phyloP scores from a whole-genome alignment of 352 stramenopile genomes.

The Globisporangium okanoganense region DNA sequence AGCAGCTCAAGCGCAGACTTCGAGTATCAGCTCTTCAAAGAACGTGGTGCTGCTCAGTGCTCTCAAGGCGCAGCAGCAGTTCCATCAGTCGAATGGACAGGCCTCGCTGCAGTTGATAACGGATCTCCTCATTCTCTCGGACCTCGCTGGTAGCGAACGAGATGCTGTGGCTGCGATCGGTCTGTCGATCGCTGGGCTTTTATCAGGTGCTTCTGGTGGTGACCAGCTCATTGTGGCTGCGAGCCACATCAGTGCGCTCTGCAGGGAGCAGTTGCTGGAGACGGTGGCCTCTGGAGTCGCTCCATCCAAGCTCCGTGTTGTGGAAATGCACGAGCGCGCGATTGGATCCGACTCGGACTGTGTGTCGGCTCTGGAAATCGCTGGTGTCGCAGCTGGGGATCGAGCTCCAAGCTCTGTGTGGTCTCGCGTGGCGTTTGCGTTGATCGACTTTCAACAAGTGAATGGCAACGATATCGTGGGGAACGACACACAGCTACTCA shows the following conservation, averaged over 20 bases:
- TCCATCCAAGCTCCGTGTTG: conserved; percentile 20
- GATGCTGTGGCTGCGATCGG: conserved; percentile 26
- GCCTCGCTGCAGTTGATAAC: background rate
- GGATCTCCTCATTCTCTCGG: conserved; percentile 5
- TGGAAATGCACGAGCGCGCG: conserved; percentile 41
- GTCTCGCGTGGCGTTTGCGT: conserved; percentile 28
- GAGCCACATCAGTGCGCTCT: conserved; percentile 13
- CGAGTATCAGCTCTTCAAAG: background rate
- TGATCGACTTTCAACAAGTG: conserved; percentile 32
- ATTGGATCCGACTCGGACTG: conserved; percentile 18
- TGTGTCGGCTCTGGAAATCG: conserved; percentile 23
- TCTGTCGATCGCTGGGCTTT: conserved; percentile 33
- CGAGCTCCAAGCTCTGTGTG: conserved; percentile 17
- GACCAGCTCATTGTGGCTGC: conserved; percentile 11
- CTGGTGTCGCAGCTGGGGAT: conserved; percentile 19
- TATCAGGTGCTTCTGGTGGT: conserved; percentile 2
- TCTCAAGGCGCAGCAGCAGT: conserved; percentile 11
- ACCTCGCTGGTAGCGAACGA: conserved; percentile 11
- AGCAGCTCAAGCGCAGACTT: background rate
- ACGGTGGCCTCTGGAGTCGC: background rate
- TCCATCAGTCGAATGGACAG: conserved; percentile 5
- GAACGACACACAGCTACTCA: conserved; percentile 1
- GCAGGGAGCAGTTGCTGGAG: conserved; percentile 30
- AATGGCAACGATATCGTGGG: background rate
- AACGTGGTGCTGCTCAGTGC: background rate